Conservation (phyloP, 2,329 filamentous ascomycete species). For the Trichoderma koningii region DNA sequence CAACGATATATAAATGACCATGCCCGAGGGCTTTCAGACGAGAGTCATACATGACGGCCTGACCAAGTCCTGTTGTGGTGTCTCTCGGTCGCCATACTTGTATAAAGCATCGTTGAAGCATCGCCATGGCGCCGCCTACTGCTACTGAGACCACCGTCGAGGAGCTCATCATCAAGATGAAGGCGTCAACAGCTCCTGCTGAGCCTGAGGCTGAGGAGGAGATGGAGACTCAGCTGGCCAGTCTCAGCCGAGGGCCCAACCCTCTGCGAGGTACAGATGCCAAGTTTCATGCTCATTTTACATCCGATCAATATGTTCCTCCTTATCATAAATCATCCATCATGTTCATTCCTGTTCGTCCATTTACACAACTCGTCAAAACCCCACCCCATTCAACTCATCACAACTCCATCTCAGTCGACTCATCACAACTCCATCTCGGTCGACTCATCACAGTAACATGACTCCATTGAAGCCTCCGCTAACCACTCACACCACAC, state of each 20-base stretch:
- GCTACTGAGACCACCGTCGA: conserved; percentile 22
- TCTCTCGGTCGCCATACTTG: neutral
- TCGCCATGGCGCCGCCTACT: conserved; percentile 29
- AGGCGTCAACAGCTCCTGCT: neutral
- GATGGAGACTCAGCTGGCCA: conserved; percentile 30
- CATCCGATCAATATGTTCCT: neutral
- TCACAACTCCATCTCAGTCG: too few relatives aligned
- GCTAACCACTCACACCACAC: neutral
- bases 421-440: too few relatives aligned
- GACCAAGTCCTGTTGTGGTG: too few relatives aligned
- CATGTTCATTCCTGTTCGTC: neutral
- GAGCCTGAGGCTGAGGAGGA: conserved; percentile 26
- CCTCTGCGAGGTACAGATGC: conserved; percentile 30
- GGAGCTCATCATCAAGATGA: conserved; percentile 23
- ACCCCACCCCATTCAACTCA: neutral
- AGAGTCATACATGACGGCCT: neutral
- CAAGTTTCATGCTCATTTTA: neutral
- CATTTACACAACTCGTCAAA: too few relatives aligned
- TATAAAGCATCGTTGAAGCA: neutral
- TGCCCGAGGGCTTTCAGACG: neutral
- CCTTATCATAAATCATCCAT: neutral
- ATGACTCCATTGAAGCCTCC: neutral
- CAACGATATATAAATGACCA: too few relatives aligned
- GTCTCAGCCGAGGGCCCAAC: conserved; percentile 34
- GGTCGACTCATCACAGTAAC: too few relatives aligned